Base-by-base conservation (phyloP, 2,329 filamentous ascomycete genomes). In the Penicillium capsulatum region DNA sequence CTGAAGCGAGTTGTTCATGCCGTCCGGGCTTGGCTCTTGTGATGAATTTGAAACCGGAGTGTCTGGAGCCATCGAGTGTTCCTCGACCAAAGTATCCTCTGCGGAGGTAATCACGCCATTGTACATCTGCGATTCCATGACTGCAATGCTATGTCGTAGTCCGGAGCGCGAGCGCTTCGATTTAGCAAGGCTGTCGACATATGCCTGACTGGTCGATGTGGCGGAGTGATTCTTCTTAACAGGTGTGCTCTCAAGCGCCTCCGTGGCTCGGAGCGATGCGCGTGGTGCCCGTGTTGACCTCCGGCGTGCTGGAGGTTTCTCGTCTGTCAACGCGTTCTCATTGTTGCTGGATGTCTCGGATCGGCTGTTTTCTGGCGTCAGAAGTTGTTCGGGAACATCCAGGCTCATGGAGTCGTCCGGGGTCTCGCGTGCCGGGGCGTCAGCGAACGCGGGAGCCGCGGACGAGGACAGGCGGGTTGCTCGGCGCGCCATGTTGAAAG, bases 301-400 rank as follows among this genome's bases (percentile, higher is more conserved):
- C 27, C 58, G 58, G 31, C 59, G 63, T 31, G 51, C 35, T 9
- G 50, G 41, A 17, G 55, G 50, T 44, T 62, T 61, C 42, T 66
- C 62, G 31, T 66, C 61, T 17, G 46, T 48, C 9, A 53, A 57
- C 48, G 58, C 57, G 50, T 63, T 59, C 42, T 64, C 61, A 50
- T 61, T 61, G 47, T 63, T 64, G 50, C 64, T 68, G 4, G 65
- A 66, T 2, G 64, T 66, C 40, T 68, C 66, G n/a, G 65, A 69
- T 37, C 61, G 64, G 44, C 66, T 68, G 28, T 66, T 65, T 38
- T 67, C 65, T 37, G 66, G 66, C 2, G 66, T 69, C 13, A 68
- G 56, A n/a, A 67, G 57, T 44, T 67, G 62, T 50, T 63, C 63
- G 13, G 63, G 56, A 13, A 63, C 55, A 34, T 66, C 61, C 26